Conservation (phyloP, 2,329 filamentous ascomycete genomes). For the Stagonosporopsis cucurbitacearum region DNA sequence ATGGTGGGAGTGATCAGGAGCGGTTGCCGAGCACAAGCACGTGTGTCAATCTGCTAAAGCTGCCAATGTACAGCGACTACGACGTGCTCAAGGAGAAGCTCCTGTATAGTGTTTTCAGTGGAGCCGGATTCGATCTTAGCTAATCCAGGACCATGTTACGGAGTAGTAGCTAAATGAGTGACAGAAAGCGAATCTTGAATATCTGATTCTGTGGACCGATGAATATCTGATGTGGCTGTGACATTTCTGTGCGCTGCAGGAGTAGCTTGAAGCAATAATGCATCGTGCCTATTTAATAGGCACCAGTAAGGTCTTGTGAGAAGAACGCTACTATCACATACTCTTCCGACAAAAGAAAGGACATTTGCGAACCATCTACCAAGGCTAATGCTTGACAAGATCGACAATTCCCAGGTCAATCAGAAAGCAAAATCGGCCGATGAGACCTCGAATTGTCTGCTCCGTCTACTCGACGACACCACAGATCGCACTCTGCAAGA, state of each 20-base stretch:
- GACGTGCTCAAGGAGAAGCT: conserved; percentile 76
- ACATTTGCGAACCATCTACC: not conserved
- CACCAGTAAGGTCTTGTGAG: no score
- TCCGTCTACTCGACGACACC: not conserved
- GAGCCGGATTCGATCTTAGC: conserved; percentile 82
- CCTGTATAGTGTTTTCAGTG: conserved; percentile 86
- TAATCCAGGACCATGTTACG: conserved; percentile 6
- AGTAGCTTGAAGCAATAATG: not conserved
- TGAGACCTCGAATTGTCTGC: not conserved
- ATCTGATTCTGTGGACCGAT: not conserved
- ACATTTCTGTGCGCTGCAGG: not conserved
- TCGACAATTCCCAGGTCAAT: not conserved
- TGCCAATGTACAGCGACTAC: conserved; percentile 78
- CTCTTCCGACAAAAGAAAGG: not conserved
- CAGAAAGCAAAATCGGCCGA: not conserved
- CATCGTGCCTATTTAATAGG: not conserved
- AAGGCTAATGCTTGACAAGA: not conserved
- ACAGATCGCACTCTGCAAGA: not conserved
- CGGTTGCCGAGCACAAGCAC: conserved; percentile 92
- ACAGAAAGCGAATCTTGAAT: not conserved
- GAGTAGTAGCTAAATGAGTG: not conserved
- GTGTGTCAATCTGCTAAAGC: conserved; percentile 91
- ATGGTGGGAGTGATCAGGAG: conserved; percentile 76
- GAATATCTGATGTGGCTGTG: not conserved
- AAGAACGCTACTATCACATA: no score